Conservation (phyloP, 805 yeast genomes). For the Saccharomycopsis sp. region DNA sequence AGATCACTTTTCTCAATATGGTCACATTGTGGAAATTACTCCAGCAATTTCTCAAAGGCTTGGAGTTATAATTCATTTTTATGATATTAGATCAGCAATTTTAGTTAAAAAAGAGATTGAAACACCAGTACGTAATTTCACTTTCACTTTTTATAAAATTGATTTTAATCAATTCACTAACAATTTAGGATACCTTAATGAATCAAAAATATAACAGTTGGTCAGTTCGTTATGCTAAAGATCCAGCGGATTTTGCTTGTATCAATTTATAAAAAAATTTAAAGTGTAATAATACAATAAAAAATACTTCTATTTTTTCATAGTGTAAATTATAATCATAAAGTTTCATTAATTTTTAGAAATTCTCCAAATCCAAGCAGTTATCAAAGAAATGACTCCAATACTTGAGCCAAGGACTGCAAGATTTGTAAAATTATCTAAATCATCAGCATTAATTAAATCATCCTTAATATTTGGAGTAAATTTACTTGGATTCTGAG, state of each 20-base stretch:
- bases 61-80: conserved; percentile 50
- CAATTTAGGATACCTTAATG: background rate
- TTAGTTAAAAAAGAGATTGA: conserved; percentile 36
- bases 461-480: conserved; percentile 74
- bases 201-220: conserved; percentile 44
- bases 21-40: conserved; percentile 47
- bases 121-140: conserved; percentile 3
- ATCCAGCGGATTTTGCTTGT: conserved; percentile 52
- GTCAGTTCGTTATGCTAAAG: conserved; percentile 58
- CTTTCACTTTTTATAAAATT: background rate
- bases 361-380: conserved; percentile 54
- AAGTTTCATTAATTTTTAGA: background rate
- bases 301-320: too few relatives aligned
- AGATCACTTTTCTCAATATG: conserved; percentile 44
- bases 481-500: conserved; percentile 63
- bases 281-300: too few relatives aligned
- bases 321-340: background rate
- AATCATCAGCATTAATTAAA: conserved; percentile 34
- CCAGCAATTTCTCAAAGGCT: conserved; percentile 61
- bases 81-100: conserved; percentile 50
- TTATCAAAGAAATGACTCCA: conserved; percentile 50
- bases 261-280: conserved; percentile 11
- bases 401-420: conserved; percentile 62
- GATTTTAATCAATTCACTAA: background rate
- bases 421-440: conserved; percentile 36